Base-by-base conservation (phyloP, 176 grass and related monocot species). In the Rhynchospora pubera region DNA sequence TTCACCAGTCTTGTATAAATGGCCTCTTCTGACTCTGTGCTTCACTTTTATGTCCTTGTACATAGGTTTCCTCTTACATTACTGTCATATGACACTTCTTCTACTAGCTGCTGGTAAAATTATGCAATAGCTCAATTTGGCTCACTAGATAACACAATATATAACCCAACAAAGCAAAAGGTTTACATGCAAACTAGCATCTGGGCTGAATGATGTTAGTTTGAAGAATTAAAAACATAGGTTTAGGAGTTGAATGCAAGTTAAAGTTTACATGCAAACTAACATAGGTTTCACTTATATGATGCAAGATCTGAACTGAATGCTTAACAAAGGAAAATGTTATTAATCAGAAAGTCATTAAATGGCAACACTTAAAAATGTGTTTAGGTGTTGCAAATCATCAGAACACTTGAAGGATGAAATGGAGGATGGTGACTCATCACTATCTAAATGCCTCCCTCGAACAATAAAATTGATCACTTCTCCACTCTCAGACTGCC, bases 401-500 rank as follows among this genome's bases (percentile, higher is more conserved):
- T 66, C 62, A 48, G 79, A 64, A 65, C 3, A 82, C 22, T 82
- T 63, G 58, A 82, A 48, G 21, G 79, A 82, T 34, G 79, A 90
- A 0, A 90, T 84, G 50, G 89, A 93, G 10, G 86, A 14, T 5
- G 80, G 57, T 13, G 52, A 89, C 65, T 72, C 83, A 18, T 89
- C 89, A 1, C 84, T 83, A 16, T 83, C 87, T 21, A 88, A 85
- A 58, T 97, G 94, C 73, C 85, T 97, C 3, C 91, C 94, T 46
- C 82, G 89, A 85, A 89, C 94, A 77, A 87, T 92, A 0, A 91
- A 91, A 30, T 24, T 60, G 1, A 71, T 83, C 3, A 91, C 81
- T 57, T 97, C 94, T 45, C 93, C 91, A 9, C 3, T 90, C 24
- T 91, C 87, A 5, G 91, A 93, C 76, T 87, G 94, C 85, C 82